Base-by-base conservation (phyloP, 2,329 filamentous ascomycete species). In the Exophiala viscosa region DNA sequence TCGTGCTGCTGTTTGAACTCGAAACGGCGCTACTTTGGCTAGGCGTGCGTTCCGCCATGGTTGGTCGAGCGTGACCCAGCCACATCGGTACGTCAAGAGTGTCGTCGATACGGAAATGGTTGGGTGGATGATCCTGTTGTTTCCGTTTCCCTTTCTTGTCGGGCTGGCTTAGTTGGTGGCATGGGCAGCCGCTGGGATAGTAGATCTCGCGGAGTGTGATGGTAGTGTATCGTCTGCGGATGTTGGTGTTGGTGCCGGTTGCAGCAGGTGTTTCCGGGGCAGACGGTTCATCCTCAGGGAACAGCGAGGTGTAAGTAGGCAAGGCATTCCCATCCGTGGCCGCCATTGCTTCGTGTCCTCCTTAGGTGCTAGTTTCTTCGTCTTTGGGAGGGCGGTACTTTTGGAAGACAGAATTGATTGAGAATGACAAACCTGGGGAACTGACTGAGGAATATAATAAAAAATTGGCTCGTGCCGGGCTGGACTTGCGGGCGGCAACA, bases 171-270 rank as follows among this genome's bases (percentile, higher is more conserved):
- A 54, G 46, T 41, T 58, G 55, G 45, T 62, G 60, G 41, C 60
- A 62, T 8, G 60, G 60, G 42, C 60, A 62, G 33, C 58, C 60
- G 11, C 45, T 38, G 9, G 56, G 58, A 50, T 59, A 62, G 40
- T 52, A 50, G 45, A 62, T 58, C 45, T 62, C 60, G 23, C 58
- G 56, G 5, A 59, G 51, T 10, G 60, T 62, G 32, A 62, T 62
- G 20, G 60, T 62, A n/a, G 60, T 62, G 45, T 53, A 59, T 8
- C 60, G 59, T 50, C 56, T 59, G 48, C 56, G 52, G 41, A 48
- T 45, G 47, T 52, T 50, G 38, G 45, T 33, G 42, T 48, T 41
- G 17, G 43, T 43, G 47, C 56, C 54, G 40, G 20, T 42, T 23
- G 39, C 39, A 41, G 17, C 39, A 59, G n/a, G n/a, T n/a, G n/a